phyloP scores from a whole-genome alignment of 2,329 filamentous ascomycete species.

The Claviceps spartinae region DNA sequence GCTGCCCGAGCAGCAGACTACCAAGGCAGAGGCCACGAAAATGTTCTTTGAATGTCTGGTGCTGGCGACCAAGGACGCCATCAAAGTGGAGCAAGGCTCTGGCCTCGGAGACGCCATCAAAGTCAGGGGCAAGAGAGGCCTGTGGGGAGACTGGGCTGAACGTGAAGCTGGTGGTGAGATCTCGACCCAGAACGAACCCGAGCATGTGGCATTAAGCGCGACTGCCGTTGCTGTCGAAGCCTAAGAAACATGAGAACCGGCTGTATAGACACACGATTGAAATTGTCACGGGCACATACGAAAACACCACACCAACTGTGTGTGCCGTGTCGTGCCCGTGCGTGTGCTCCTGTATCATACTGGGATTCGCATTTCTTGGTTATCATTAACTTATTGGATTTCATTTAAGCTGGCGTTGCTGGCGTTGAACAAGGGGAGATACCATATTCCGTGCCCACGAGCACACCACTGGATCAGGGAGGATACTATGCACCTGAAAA shows the following conservation, averaged over 20 bases:
- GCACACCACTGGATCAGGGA: slow-evolving; percentile 10
- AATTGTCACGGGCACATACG: not conserved
- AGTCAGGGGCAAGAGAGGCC: slow-evolving; percentile 81
- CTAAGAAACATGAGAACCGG: slow-evolving; percentile 8
- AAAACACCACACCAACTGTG: slow-evolving; percentile 1
- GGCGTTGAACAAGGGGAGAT: slow-evolving; percentile 16
- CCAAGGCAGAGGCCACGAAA: slow-evolving; percentile 85
- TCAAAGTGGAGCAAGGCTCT: slow-evolving; percentile 83
- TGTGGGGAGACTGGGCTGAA: slow-evolving; percentile 96
- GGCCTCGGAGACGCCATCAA: slow-evolving; percentile 67
- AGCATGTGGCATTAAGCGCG: slow-evolving; percentile 18
- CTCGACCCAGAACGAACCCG: slow-evolving; percentile 33
- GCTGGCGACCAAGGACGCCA: slow-evolving; percentile 90
- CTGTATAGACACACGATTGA: slow-evolving; percentile 6
- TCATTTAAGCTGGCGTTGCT: slow-evolving; percentile 19
- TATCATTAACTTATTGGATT: slow-evolving; percentile 14
- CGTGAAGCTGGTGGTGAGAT: slow-evolving; percentile 51
- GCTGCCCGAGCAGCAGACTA: slow-evolving; percentile 68
- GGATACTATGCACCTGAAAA: not conserved
- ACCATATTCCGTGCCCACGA: slow-evolving; percentile 20
- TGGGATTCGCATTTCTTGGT: slow-evolving; percentile 20
- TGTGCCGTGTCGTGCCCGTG: not conserved
- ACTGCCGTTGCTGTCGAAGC: slow-evolving; percentile 26
- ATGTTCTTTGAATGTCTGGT: slow-evolving; percentile 99
- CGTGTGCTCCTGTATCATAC: slow-evolving; percentile 19